These are phyloP conservation scores for Kluyveromyces siamensis DNA, from an alignment of 805 yeast genomes.

Conservation along the genomic window DNA sequence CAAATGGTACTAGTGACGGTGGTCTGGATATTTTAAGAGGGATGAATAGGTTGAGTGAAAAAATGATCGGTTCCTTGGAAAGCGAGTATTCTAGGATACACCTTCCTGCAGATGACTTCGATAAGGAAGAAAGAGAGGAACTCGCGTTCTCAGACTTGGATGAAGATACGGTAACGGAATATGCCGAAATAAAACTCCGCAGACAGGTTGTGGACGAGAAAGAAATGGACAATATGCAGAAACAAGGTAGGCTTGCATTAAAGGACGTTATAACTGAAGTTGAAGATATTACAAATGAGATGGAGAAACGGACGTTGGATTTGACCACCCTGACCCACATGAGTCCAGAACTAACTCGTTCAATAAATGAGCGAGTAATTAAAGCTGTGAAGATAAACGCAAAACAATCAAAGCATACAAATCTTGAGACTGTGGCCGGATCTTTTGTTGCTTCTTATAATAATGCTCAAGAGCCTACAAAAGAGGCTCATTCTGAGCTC, in stretches of 20 bases:
- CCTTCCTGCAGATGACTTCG: conserved; percentile 31
- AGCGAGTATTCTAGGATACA: conserved; percentile 33
- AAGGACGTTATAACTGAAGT: conserved; percentile 16
- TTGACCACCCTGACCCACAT: conserved; percentile 10
- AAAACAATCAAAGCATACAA: conserved; percentile 38
- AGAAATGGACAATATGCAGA: not conserved
- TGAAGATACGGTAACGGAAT: conserved; percentile 38
- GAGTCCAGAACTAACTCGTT: conserved; percentile 16
- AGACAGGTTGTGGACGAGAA: conserved; percentile 9
- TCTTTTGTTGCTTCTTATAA: conserved; percentile 14
- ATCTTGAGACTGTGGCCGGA: conserved; percentile 18
- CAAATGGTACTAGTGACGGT: conserved; percentile 47
- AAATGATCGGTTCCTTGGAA: conserved; percentile 57
- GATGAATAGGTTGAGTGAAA: conserved; percentile 79
- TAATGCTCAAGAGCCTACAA: conserved; percentile 16
- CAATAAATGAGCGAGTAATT: conserved; percentile 34
- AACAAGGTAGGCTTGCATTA: not conserved
- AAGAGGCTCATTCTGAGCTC: conserved; percentile 26
- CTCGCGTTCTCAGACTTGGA: conserved; percentile 44
- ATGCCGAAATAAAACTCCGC: conserved; percentile 39
- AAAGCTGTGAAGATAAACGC: conserved; percentile 43
- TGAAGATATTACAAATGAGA: not conserved
- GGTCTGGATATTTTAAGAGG: conserved; percentile 71
- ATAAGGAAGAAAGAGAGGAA: conserved; percentile 35
- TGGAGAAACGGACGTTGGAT: conserved; percentile 8